Evolutionary conservation across 140 eudicot species (phyloP).

Genomic region (Cichorium intybus): DNA sequence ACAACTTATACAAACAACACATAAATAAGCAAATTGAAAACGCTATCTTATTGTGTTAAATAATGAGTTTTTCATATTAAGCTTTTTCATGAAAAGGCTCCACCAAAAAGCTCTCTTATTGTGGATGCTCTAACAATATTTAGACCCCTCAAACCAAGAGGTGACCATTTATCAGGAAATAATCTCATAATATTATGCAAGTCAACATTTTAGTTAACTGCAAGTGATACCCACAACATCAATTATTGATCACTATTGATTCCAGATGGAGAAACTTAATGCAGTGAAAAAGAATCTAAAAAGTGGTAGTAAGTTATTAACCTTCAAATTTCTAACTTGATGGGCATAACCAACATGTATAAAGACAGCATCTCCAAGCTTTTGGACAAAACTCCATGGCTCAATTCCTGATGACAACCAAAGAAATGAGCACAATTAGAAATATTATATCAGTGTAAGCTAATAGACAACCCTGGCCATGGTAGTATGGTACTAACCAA

Average conservation of each 20-base stretch:
- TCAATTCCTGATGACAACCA: slow-evolving; percentile 30
- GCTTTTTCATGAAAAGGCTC: too few relatives aligned
- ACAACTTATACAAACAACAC: too few relatives aligned
- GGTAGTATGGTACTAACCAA: slow-evolving; percentile 48
- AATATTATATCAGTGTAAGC: neutral
- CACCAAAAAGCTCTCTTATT: too few relatives aligned
- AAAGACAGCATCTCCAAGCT: slow-evolving; percentile 54
- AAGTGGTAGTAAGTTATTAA: slow-evolving; percentile 1
- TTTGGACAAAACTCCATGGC: slow-evolving; percentile 53
- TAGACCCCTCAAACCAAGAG: too few relatives aligned
- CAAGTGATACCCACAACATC: too few relatives aligned
- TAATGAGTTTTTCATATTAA: too few relatives aligned
- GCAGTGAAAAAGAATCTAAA: too few relatives aligned
- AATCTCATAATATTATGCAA: neutral
- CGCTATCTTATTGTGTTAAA: too few relatives aligned
- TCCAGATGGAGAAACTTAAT: neutral
- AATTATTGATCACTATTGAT: neutral
- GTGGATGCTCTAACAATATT: too few relatives aligned
- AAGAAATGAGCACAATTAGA: slow-evolving; percentile 3
- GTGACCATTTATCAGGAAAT: too few relatives aligned
- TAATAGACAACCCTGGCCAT: neutral
- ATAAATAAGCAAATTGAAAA: too few relatives aligned
- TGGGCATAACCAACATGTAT: slow-evolving; percentile 57
- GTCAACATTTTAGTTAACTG: neutral
- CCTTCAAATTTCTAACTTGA: slow-evolving; percentile 52